phyloP scores from a whole-genome alignment of 2,329 filamentous ascomycete species.

The Colletotrichum shisoi region DNA sequence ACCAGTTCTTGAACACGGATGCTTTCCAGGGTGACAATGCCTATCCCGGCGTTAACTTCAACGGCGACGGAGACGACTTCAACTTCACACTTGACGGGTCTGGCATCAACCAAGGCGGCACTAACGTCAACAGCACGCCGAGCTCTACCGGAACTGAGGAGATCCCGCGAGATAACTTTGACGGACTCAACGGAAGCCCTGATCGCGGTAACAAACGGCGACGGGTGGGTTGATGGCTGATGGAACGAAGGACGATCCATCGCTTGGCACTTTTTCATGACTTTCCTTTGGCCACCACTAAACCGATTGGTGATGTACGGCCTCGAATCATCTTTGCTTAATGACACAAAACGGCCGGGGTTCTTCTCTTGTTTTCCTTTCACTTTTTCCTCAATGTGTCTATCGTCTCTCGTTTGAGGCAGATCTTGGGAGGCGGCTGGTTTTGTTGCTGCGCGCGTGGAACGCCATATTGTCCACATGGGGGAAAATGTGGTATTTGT shows the following conservation, averaged over 20 bases:
- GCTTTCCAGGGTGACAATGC: conserved; percentile 55
- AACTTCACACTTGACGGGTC: conserved; percentile 59
- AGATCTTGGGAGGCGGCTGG: conserved; percentile 13
- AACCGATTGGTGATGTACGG: conserved; percentile 4
- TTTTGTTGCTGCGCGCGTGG: conserved; percentile 17
- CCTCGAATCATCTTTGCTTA: conserved; percentile 11
- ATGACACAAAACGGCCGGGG: conserved; percentile 24
- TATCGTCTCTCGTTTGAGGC: conserved; percentile 7
- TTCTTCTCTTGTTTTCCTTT: not conserved
- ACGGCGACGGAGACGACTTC: conserved; percentile 57
- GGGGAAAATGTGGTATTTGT: not conserved
- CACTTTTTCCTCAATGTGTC: not conserved
- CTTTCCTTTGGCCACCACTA: conserved; percentile 16
- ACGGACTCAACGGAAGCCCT: conserved; percentile 42
- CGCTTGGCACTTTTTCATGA: conserved; percentile 5
- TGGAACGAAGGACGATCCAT: not conserved
- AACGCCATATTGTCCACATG: conserved; percentile 31
- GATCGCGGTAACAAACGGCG: conserved; percentile 51
- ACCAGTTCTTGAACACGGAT: conserved; percentile 57
- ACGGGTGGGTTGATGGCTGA: conserved; percentile 43
- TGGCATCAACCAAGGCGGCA: conserved; percentile 43
- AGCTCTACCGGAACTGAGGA: conserved; percentile 62
- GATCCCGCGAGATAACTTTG: conserved; percentile 56
- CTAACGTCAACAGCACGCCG: conserved; percentile 50
- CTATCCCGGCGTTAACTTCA: conserved; percentile 53